Percentiles rank a stretch among this genome's conserved stretches.
These are phyloP conservation scores for Scleroderma citrinum DNA, from an alignment of 768 basidiomycete genomes.

Conservation along the genomic window DNA sequence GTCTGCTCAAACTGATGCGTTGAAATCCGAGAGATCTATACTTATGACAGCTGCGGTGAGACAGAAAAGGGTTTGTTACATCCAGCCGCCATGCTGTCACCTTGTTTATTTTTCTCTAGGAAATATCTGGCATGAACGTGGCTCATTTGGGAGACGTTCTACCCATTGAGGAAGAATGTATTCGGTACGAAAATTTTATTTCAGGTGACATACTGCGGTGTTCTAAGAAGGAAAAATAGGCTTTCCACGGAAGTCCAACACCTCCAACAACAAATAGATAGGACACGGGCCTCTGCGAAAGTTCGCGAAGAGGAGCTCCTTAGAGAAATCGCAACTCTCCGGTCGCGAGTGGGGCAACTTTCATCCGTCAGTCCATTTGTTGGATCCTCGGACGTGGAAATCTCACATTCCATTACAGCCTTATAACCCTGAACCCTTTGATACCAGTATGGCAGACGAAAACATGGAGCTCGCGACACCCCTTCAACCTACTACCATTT, in stretches of 20 bases:
- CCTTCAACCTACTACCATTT: constrained; percentile 32
- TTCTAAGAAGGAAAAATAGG: constrained; percentile 13
- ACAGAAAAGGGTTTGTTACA: constrained; percentile 18
- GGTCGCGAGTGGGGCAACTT: not conserved
- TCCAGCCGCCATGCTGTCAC: not conserved
- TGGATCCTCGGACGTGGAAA: not conserved
- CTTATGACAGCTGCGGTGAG: constrained; percentile 20
- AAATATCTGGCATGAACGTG: constrained; percentile 10
- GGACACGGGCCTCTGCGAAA: constrained; percentile 15
- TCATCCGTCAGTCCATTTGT: constrained; percentile 2
- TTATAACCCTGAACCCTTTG: constrained; percentile 21
- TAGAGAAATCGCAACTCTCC: constrained; percentile 23
- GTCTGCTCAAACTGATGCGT: constrained; percentile 30
- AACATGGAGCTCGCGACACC: constrained; percentile 52
- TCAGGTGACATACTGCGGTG: not conserved
- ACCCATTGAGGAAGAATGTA: constrained; percentile 31
- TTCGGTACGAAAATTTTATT: constrained; percentile 21
- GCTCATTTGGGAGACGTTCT: constrained; percentile 21
- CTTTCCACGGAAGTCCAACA: constrained; percentile 24
- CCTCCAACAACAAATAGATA: constrained; percentile 28
- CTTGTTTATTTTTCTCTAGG: constrained; percentile 3
- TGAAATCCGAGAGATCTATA: constrained; percentile 32
- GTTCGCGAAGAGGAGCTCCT: constrained; percentile 31
- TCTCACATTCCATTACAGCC: constrained; percentile 4
- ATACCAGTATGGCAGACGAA: constrained; percentile 32